Conservation (phyloP, 306 rosid species). For the Pyrus pyrifolia region DNA sequence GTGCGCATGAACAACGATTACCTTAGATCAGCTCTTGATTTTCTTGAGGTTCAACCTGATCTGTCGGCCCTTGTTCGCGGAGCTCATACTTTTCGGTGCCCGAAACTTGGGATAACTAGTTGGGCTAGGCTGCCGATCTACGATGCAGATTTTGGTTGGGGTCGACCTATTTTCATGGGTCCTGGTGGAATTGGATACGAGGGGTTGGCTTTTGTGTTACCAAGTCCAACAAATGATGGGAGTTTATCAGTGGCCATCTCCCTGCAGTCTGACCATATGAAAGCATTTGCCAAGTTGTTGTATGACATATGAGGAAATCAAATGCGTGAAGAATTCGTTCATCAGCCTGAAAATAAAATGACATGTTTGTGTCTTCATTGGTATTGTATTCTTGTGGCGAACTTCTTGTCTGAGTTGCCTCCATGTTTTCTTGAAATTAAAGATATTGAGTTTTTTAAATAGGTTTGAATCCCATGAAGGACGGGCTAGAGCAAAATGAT, state of each 20-base stretch:
- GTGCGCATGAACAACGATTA: constrained; percentile 47
- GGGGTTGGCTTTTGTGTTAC: constrained; percentile 53
- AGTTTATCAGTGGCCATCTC: constrained; percentile 2
- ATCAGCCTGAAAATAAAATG: too few species aligned
- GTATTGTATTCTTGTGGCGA: too few species aligned
- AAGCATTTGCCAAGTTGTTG: neutral
- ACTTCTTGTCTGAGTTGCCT: too few species aligned
- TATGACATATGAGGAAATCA: neutral
- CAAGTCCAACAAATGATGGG: constrained; percentile 51
- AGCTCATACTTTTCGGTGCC: constrained; percentile 48
- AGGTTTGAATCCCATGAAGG: too few species aligned
- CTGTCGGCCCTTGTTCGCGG: constrained; percentile 52
- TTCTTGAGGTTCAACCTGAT: constrained; percentile 54
- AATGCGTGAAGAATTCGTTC: neutral
- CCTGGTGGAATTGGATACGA: constrained; percentile 63
- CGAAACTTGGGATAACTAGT: constrained; percentile 62
- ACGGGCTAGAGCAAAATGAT: too few species aligned
- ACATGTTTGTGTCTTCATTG: too few species aligned
- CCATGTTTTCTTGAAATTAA: too few species aligned
- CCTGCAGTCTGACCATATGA: neutral
- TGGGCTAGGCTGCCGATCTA: constrained; percentile 66
- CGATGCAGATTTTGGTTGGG: constrained; percentile 77
- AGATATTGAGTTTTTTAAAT: too few species aligned
- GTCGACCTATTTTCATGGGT: constrained; percentile 64
- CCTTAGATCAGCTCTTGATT: constrained; percentile 57